phyloP scores from a whole-genome alignment of 768 basidiomycete species.

The Collybiopsis luxurians region DNA sequence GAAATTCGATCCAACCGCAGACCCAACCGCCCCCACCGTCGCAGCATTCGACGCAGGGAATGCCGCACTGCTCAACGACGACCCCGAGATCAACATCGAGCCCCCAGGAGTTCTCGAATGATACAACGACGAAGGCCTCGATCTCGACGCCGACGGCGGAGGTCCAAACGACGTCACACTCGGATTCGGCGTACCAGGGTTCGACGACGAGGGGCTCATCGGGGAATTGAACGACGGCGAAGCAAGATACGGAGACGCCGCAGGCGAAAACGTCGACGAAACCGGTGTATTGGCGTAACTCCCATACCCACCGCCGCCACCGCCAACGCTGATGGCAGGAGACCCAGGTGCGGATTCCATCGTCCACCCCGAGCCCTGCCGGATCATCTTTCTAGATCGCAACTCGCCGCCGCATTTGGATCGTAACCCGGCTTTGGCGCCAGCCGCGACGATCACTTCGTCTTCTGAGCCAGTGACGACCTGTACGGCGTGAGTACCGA shows the following conservation, averaged over 20 bases:
- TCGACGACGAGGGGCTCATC: constrained; percentile 7
- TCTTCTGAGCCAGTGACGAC: constrained; percentile 56
- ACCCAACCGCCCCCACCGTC: too few species aligned
- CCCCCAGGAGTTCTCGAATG: constrained; percentile 6
- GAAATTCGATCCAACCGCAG: too few species aligned
- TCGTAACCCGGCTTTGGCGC: constrained; percentile 52
- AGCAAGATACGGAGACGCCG: constrained; percentile 27
- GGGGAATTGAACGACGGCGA: constrained; percentile 13
- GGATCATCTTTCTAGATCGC: constrained; percentile 55
- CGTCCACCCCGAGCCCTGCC: constrained; percentile 60
- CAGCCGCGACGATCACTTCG: constrained; percentile 55
- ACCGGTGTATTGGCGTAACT: constrained; percentile 33
- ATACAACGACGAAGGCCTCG: neutral
- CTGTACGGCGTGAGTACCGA: constrained; percentile 63
- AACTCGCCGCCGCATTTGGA: constrained; percentile 67
- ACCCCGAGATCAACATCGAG: neutral
- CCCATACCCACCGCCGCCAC: too few species aligned
- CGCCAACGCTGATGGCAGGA: constrained; percentile 19
- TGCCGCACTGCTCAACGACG: neutral
- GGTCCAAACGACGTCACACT: neutral
- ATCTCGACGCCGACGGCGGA: neutral
- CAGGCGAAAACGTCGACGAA: constrained; percentile 22
- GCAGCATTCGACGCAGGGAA: neutral
- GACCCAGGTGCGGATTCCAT: constrained; percentile 44
- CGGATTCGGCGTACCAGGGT: constrained; percentile 11